These are phyloP conservation scores for Scytalidium lignicola DNA, from an alignment of 2,329 filamentous ascomycete species.

Conservation along the genomic window DNA sequence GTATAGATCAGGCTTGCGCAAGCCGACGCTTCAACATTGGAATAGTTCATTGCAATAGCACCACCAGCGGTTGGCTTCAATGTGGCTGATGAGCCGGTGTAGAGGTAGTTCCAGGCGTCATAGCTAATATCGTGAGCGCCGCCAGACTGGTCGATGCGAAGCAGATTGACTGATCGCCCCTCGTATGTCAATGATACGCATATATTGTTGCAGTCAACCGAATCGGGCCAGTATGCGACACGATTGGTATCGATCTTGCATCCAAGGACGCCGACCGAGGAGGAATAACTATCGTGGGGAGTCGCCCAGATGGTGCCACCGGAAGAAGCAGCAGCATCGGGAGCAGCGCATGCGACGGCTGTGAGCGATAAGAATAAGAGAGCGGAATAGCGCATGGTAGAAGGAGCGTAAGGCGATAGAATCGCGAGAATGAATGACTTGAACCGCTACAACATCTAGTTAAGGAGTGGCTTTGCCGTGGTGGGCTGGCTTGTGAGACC, in stretches of 20 bases:
- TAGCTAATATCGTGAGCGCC: constrained; percentile 7
- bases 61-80: constrained; percentile 5
- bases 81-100: constrained; percentile 6
- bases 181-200: not conserved
- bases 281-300: constrained; percentile 1
- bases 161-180: not conserved
- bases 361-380: not conserved
- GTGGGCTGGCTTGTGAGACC: too few relatives aligned
- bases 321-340: not conserved
- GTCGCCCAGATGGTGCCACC: not conserved
- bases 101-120: constrained; percentile 10
- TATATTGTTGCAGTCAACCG: constrained; percentile 1
- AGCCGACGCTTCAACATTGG: not conserved
- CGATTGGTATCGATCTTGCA: constrained; percentile 1
- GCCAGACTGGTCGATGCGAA: not conserved
- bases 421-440: not conserved
- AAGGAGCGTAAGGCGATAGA: not conserved
- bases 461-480: too few relatives aligned
- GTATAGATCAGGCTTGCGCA: constrained; percentile 27
- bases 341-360: not conserved
- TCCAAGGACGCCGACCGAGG: constrained; percentile 1
- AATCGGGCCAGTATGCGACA: not conserved
- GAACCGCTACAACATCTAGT: too few relatives aligned
- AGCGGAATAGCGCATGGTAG: not conserved
- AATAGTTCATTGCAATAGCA: not conserved